Evolutionary conservation across 1,284 basidiomycete genomes (phyloP), one percentile per base, ranked within the genome.

Genomic region (Fomitopsis schrenkii): DNA sequence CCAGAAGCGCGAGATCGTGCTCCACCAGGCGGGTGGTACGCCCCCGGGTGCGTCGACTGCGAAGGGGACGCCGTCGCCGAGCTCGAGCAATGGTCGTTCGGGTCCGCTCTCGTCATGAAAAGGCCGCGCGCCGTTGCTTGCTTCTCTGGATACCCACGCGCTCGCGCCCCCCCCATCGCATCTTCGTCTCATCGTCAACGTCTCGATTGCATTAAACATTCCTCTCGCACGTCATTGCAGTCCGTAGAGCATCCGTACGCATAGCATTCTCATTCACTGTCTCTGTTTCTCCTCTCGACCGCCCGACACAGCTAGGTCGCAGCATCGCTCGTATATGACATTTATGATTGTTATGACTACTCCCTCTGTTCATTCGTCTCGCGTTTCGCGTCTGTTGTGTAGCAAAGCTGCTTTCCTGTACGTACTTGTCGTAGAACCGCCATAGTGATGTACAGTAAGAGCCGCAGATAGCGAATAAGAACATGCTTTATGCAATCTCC

Each of bases 1-100:
- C 75, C 80, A 59, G 82, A 85, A 75, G 71, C 82, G 70, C 75
- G 78, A 61, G 83, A 83, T 70, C 55, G 79, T 82, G 58, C 82
- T 84, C 70, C 79, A 81, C 63, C 75, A 79, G 8, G 76, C 79
- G 55, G 63, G 60, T 12, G 82, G 48, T 22, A 44, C 33, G 2
- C 35, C 81, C 7, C 74, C 77, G 17, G 75, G 77, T 30, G 75
- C 68, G 55, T 56, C 63, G 33, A 19, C 30, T 22, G 52, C 15
- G 36, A 78, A 77, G 64, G 71, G 72, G 22, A 69, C 74, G 38
- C 67, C 76, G 57, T 74, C 76, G 58, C 77, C 80, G n/a, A 69
- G 65, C 72, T 62, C 74, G 63, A 70, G 69, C 61, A 55, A 63
- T 55, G 62, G 66, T 28, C 62, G 64, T 8, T 64, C 60, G 55